Evolutionary conservation across 768 basidiomycete species (phyloP), one percentile per base, ranked within the genome.

Genomic region (Leccinum subtestaceum): DNA sequence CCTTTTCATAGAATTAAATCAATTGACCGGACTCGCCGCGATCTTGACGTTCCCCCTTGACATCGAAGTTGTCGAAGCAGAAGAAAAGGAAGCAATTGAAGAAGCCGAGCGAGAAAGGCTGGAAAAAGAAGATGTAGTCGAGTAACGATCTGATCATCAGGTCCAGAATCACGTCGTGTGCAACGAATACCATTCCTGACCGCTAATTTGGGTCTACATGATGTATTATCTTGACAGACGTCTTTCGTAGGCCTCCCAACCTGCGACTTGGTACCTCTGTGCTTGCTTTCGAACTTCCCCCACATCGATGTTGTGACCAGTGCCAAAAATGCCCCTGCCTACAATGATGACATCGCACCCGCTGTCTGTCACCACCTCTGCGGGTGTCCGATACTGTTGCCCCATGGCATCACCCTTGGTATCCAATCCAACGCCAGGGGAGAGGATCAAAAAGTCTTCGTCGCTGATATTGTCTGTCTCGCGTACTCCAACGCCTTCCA

Each of bases 301-400:
- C 7, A 72, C 64, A 46, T 79, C 70, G 17, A 79, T 67, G 23
- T 76, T 74, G 32, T 75, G 76, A 13, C 78, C 77, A 48, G 81
- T 78, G 19, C 91, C 93, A 72, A 97, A 95, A 40, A 99, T 88
- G 0, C 97, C 97, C 60, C 97, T 80, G 29, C 97, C 97, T 49
- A 99, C 97, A 59, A 99, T 98, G 70, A 98, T 98, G 21, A 98
- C 83, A 75, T 99, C 97, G 71, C 92, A 92, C 29, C 94, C 95
- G 48, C 82, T 83, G 48, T 89, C 85, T 17, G 83, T 69, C 29
- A 99, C 77, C 25, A 95, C 95, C 71, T 95, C 81, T 32, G 81
- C 75, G 2, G 97, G 97, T 4, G 95, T 94, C 57, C 93, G 80
- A 73, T 98, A 98, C 72, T 97, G 94, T 74, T 98, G 96, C 17